Base-by-base conservation (phyloP, 495 filamentous ascomycete species). In the Neurospora tetraspora region DNA sequence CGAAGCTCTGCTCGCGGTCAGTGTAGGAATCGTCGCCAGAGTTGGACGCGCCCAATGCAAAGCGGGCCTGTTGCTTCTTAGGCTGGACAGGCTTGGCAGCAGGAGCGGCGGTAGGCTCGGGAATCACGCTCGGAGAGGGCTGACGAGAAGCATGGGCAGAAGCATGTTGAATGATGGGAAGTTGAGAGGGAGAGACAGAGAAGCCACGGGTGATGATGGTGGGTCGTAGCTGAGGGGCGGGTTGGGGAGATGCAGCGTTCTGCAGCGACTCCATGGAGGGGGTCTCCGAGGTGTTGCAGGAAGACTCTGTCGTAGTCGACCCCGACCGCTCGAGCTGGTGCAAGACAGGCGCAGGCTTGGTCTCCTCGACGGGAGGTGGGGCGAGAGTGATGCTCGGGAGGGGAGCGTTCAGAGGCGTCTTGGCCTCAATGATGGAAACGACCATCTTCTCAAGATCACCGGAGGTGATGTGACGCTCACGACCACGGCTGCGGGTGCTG, bases 401-500 rank as follows among this genome's bases (percentile, higher is more conserved):
- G 4, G 88, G 89, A 23, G 85, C 84, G 14, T 85, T 79, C 68
- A 89, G 82, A n/a, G 96, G 85, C 47, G 85, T 85, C 82, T 92
- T 92, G 78, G 94, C 89, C 78, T 95, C 91, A 77, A 98, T 96
- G 71, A 93, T 86, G 68, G 80, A 93, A 45, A 91, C 87, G 0
- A 98, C 92, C 89, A 97, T 96, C 78, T 94, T 94, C 83, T 96
- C 92, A 20, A 98, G 82, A 73, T 93, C 92, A 73, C 91, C 84
- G 2, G 94, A 92, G 0, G 94, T 96, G 71, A 98, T 96, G 81
- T 98, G 96, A 75, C 94, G 92, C 80, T 97, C 93, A 68, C 88
- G 89, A 18, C 91, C 91, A 72, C 90, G 87, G 76, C 89, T 91
- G 59, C 89, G 85, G 72, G 83, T 86, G 80, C 84, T 86, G 38